Percentiles rank a stretch among this genome's conserved stretches.
These are phyloP conservation scores for Cryptosporidium bovis DNA, from an alignment of 169 alveolate species.

Conservation along the genomic window DNA sequence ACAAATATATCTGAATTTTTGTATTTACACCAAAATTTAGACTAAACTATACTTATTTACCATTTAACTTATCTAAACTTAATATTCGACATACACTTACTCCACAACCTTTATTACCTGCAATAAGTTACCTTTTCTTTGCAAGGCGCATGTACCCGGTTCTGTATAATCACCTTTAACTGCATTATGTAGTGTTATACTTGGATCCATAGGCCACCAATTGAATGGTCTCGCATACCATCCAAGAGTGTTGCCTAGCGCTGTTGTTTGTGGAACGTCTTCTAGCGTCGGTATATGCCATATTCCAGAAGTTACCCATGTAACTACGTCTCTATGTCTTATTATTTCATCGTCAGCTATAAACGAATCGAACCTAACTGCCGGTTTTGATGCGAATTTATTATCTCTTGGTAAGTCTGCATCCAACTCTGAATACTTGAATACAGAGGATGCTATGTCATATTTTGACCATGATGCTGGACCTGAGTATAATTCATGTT, in stretches of 20 bases:
- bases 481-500: slow-evolving; percentile 79
- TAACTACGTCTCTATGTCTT: slow-evolving; percentile 78
- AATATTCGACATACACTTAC: background rate
- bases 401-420: slow-evolving; percentile 81
- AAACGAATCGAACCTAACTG: slow-evolving; percentile 80
- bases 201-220: slow-evolving; percentile 78
- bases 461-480: slow-evolving; percentile 83
- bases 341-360: slow-evolving; percentile 78
- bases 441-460: slow-evolving; percentile 76
- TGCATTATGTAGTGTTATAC: slow-evolving; percentile 80
- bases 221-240: slow-evolving; percentile 79
- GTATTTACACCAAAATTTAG: background rate
- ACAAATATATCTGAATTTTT: too few relatives aligned
- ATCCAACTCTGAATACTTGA: slow-evolving; percentile 78
- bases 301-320: slow-evolving; percentile 80
- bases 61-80: background rate
- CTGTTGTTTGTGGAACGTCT: slow-evolving; percentile 80
- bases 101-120: slow-evolving; percentile 50
- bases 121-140: slow-evolving; percentile 74
- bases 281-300: slow-evolving; percentile 82
- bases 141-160: slow-evolving; percentile 82
- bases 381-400: slow-evolving; percentile 80
- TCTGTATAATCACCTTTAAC: slow-evolving; percentile 79
- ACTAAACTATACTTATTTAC: background rate
- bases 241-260: slow-evolving; percentile 81